These are phyloP conservation scores for Plectosphaerella cucumerina DNA, from an alignment of 2,329 filamentous ascomycete genomes.

Conservation along the genomic window DNA sequence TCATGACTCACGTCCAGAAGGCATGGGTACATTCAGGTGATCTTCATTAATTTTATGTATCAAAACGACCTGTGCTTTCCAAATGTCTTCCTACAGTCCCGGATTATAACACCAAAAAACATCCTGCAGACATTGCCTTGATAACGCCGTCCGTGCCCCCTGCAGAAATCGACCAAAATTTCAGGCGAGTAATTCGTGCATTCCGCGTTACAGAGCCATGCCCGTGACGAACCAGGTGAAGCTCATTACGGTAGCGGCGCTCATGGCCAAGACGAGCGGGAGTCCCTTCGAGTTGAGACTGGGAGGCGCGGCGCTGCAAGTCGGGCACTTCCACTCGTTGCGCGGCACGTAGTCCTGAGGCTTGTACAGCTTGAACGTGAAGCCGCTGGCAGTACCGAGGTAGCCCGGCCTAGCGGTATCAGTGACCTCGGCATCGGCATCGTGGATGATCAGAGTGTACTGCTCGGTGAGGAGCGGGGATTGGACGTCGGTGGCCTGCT, in stretches of 20 bases:
- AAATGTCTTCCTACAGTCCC: too few species aligned
- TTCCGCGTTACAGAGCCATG: neutral
- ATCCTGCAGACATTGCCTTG: too few species aligned
- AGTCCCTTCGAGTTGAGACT: constrained; percentile 43
- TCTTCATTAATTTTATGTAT: neutral
- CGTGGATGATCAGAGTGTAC: constrained; percentile 60
- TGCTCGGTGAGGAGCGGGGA: constrained; percentile 46
- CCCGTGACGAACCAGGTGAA: constrained; percentile 44
- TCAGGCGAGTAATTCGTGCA: too few species aligned
- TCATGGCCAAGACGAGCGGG: constrained; percentile 49
- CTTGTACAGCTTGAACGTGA: constrained; percentile 57
- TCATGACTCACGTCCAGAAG: too few species aligned
- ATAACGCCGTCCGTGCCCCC: too few species aligned
- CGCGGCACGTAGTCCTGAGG: constrained; percentile 46
- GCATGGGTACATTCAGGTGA: neutral
- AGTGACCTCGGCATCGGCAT: constrained; percentile 47
- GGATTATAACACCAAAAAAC: too few species aligned
- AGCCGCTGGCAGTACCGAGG: constrained; percentile 41
- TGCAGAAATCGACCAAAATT: neutral
- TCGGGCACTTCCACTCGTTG: constrained; percentile 50
- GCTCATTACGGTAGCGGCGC: constrained; percentile 50
- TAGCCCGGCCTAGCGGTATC: constrained; percentile 53
- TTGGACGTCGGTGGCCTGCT: constrained; percentile 39
- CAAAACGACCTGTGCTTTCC: neutral
- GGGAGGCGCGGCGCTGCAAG: constrained; percentile 50